Conservation (phyloP, 306 rosid species). For the Cucumis sativus region Cucumber_9930_V3 NC_026657.2:29798501-29799000, state of each 20-base stretch:
- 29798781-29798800: not conserved
- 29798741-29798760: not conserved
- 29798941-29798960: conserved; percentile 15
- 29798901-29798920: conserved; percentile 28
- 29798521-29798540: too few relatives aligned
- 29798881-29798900: conserved; percentile 35
- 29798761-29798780: not conserved
- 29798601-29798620: too few relatives aligned
- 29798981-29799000: too few relatives aligned
- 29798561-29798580: too few relatives aligned
- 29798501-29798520: too few relatives aligned
- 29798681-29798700: not conserved
- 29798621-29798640: too few relatives aligned
- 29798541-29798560: too few relatives aligned
- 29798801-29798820: not conserved
- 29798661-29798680: not conserved
- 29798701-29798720: not conserved
- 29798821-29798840: not conserved
- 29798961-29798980: too few relatives aligned
- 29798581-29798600: too few relatives aligned
- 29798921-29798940: conserved; percentile 27
- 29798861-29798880: conserved; percentile 12
- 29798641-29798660: too few relatives aligned
- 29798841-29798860: not conserved
- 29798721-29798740: not conserved